phyloP scores from a whole-genome alignment of 129 eudicot genomes.

The Flaveria sonorensis region DNA sequence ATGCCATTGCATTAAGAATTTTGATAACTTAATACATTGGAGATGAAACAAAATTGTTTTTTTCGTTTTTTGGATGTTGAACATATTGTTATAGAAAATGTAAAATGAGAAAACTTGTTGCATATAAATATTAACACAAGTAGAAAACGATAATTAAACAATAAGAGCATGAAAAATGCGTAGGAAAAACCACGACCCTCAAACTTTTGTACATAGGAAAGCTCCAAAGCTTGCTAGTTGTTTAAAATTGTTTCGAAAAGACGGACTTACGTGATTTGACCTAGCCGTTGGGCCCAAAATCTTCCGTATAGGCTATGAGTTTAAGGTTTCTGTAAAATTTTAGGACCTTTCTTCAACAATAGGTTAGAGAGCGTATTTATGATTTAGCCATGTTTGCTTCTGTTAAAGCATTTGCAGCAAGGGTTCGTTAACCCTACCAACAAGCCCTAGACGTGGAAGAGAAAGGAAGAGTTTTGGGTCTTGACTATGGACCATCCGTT shows the following conservation, averaged over 20 bases:
- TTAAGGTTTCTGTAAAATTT: background rate
- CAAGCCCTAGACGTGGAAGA: no score
- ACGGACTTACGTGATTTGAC: background rate
- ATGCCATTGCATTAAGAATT: constrained; percentile 3
- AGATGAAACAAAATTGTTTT: background rate
- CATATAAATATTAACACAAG: background rate
- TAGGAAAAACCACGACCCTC: background rate
- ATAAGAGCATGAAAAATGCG: background rate
- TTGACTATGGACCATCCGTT: no score
- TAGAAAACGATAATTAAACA: background rate
- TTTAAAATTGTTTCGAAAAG: background rate
- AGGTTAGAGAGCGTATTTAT: background rate
- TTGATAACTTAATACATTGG: background rate
- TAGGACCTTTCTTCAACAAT: background rate
- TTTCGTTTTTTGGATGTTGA: background rate
- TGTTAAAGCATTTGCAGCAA: no score
- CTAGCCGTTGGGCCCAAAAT: background rate
- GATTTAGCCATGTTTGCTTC: no score
- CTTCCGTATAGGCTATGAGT: background rate
- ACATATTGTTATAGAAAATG: background rate
- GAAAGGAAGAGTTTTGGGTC: no score
- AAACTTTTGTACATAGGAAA: background rate
- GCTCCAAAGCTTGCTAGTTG: background rate
- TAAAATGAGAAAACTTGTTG: background rate
- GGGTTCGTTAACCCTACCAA: no score